Evolutionary conservation across 1,284 basidiomycete species (phyloP), one percentile per base, ranked within the genome.

Genomic region (Mrakiaceae sp.): DNA sequence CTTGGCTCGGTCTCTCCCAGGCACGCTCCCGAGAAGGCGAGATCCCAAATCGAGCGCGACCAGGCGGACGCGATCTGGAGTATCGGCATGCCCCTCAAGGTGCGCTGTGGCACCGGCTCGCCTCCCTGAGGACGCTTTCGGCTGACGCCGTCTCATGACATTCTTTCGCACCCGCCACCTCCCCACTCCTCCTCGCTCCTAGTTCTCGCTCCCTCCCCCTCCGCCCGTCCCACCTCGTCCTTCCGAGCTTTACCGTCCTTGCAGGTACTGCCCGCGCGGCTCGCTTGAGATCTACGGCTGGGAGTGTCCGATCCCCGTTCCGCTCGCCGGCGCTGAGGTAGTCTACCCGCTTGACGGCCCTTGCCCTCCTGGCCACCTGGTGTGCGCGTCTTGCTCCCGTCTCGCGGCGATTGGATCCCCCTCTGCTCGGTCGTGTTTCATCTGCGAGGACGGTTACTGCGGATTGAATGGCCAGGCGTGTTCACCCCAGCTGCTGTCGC

Each of bases 271-370:
- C 54, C n/a, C 43, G 40, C 42, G 49, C 12, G 51, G 47, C 44
- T 57, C 27, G 27, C 27, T 27, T 27, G 27, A 66, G n/a, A 11
- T 16, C 11, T 58, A 55, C 14, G 65, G 55, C 43, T 66, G 44
- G 43, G 8, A 14, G 27, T 66, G 65, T 42, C 65, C 65, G 0
- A 49, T 63, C 6, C 65, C 65, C 11, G 65, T 66, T n/a, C 48
- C 40, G 12, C 39, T 61, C 64, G 10, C 46, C 42, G 8, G 10
- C 54, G 5, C 50, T 43, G 7, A 8, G 8, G 8, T 11, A 53
- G 7, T 53, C 9, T 63, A 59, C 16, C 65, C 65, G 50, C 65
- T 66, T 16, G 65, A 66, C 40, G 65, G 65, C 8, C 65, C 65
- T 7, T 62, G 60, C 43, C 65, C 65, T 12, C 60, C 55, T 7